Evolutionary conservation across 139 green algal species (phyloP).

Genomic region (Ostreobium quekettii): DNA sequence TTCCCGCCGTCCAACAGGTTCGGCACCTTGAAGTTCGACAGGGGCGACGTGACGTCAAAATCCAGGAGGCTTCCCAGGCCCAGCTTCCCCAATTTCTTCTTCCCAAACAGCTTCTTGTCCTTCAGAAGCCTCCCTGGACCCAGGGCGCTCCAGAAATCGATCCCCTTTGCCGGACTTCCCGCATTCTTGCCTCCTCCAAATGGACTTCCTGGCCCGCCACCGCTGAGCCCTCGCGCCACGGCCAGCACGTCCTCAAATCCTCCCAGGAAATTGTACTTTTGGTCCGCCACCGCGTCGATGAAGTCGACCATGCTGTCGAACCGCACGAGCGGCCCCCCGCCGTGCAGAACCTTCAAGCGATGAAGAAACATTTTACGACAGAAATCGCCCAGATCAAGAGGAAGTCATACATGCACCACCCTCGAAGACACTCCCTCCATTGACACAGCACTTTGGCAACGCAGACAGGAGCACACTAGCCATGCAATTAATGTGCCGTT

Average conservation of each 20-base stretch:
- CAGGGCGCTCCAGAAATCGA: neutral
- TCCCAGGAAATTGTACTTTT: conserved; percentile 14
- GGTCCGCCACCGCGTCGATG: conserved; percentile 6
- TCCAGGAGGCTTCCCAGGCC: neutral
- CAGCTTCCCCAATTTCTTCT: conserved; percentile 5
- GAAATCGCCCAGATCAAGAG: too few relatives aligned
- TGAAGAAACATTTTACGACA: too few relatives aligned
- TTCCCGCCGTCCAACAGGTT: too few relatives aligned
- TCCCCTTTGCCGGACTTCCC: neutral
- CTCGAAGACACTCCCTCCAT: too few relatives aligned
- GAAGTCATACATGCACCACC: too few relatives aligned
- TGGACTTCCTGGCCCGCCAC: too few relatives aligned
- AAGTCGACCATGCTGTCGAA: conserved; percentile 13
- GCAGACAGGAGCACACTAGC: too few relatives aligned
- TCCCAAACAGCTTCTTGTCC: conserved; percentile 9
- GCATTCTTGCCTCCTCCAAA: neutral
- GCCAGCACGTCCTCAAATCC: neutral
- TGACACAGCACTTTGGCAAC: too few relatives aligned
- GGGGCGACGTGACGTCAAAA: conserved; percentile 3
- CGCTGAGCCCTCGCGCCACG: neutral
- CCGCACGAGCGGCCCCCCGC: conserved; percentile 13
- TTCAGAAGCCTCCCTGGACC: conserved; percentile 13
- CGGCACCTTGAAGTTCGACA: too few relatives aligned
- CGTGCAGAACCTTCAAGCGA: conserved; percentile 17
- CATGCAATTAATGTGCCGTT: too few relatives aligned